These are phyloP conservation scores for Aspergillus uvarum DNA, from an alignment of 2,329 filamentous ascomycete genomes.

Conservation along the genomic window DNA sequence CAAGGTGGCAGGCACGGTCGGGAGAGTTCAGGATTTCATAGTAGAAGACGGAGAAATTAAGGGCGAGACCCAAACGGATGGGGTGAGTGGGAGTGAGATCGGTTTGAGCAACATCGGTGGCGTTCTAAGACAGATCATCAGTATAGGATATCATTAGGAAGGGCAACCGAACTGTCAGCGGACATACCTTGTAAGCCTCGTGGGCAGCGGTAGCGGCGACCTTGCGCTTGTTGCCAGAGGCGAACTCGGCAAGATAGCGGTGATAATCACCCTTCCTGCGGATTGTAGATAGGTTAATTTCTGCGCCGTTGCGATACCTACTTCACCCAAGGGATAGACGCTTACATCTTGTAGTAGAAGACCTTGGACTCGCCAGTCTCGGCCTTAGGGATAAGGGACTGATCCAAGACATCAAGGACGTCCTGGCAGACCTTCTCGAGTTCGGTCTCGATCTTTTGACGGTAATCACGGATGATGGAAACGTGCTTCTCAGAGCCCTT, in stretches of 20 bases:
- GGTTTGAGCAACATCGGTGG: conserved; percentile 96
- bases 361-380: conserved; percentile 98
- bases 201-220: conserved; percentile 89
- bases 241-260: conserved; percentile 97
- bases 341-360: conserved; percentile 99
- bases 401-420: conserved; percentile 90
- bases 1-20: conserved; percentile 94
- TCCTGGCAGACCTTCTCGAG: conserved; percentile 98
- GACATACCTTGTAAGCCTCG: conserved; percentile 92
- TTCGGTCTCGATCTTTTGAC: conserved; percentile 96
- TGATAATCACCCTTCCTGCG: conserved; percentile 98
- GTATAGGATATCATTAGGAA: not conserved
- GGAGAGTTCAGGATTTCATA: conserved; percentile 99
- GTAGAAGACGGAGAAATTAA: conserved; percentile 99
- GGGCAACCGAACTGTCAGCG: not conserved
- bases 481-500: conserved; percentile 98
- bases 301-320: conserved; percentile 65
- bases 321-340: conserved; percentile 14
- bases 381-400: conserved; percentile 91
- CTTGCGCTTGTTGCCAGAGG: conserved; percentile 92
- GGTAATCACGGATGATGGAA: conserved; percentile 90
- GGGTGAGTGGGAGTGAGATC: conserved; percentile 97
- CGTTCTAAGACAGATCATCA: conserved; percentile 60
- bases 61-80: conserved; percentile 92
- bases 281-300: conserved; percentile 63